phyloP scores from a whole-genome alignment of 768 basidiomycete species.

The Lanmaoa rubissima region DNA sequence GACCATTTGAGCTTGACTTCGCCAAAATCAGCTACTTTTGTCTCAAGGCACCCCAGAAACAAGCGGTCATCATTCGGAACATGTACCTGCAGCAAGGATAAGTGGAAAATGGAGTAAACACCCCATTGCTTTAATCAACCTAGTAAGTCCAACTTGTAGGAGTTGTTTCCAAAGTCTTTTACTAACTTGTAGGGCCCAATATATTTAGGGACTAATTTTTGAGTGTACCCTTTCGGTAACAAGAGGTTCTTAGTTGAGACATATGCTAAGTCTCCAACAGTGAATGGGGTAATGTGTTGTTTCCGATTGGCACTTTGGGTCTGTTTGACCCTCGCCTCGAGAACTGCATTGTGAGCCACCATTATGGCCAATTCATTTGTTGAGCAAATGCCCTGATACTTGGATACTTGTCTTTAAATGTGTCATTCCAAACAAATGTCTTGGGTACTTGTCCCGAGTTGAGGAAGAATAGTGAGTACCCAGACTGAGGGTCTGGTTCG shows the following conservation, averaged over 20 bases:
- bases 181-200: conserved; percentile 3
- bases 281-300: background rate
- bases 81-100: conserved; percentile 25
- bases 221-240: background rate
- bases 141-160: conserved; percentile 1
- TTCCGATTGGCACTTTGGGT: conserved; percentile 29
- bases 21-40: conserved; percentile 16
- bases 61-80: conserved; percentile 27
- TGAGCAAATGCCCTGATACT: conserved; percentile 32
- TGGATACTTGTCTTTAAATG: conserved; percentile 17
- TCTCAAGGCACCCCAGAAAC: conserved; percentile 21
- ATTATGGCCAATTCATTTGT: conserved; percentile 30
- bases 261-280: background rate
- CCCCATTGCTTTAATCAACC: conserved; percentile 1
- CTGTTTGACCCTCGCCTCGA: conserved; percentile 34
- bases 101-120: conserved; percentile 35
- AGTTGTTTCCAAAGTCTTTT: conserved; percentile 3
- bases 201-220: background rate
- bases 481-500: conserved; percentile 4
- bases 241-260: background rate
- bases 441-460: no score
- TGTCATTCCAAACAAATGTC: no score
- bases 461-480: conserved; percentile 22
- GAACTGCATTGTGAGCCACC: conserved; percentile 33
- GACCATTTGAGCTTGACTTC: no score